phyloP scores from a whole-genome alignment of 441 rosid species.

The Viola pubescens region DNA sequence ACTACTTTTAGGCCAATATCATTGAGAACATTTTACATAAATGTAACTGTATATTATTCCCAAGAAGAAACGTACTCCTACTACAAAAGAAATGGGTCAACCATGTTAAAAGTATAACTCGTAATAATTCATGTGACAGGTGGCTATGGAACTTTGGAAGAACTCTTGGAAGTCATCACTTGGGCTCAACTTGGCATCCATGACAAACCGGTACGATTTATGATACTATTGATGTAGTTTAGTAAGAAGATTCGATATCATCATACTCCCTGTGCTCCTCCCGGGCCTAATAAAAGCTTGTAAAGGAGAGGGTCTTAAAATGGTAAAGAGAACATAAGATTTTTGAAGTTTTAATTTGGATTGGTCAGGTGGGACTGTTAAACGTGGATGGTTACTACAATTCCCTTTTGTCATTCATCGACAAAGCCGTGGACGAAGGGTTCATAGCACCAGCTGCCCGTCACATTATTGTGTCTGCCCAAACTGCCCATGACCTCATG shows the following conservation, averaged over 20 bases:
- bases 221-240: too few relatives aligned
- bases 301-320: too few relatives aligned
- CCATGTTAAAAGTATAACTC: neutral
- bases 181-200: constrained; percentile 98
- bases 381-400: constrained; percentile 93
- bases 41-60: neutral
- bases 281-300: too few relatives aligned
- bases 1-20: neutral
- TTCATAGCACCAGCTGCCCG: constrained; percentile 77
- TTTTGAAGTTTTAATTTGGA: too few relatives aligned
- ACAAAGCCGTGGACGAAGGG: constrained; percentile 92
- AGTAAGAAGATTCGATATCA: too few relatives aligned
- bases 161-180: constrained; percentile 79
- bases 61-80: neutral
- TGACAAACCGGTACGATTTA: constrained; percentile 61
- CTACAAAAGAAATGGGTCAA: constrained; percentile 1
- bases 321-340: too few relatives aligned
- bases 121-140: constrained; percentile 30
- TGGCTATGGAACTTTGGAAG: constrained; percentile 94
- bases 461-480: constrained; percentile 79
- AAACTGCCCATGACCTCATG: constrained; percentile 71
- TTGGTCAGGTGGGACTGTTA: constrained; percentile 66
- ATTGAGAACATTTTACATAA: neutral
- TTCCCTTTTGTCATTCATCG: constrained; percentile 71
- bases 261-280: too few relatives aligned